phyloP scores from a whole-genome alignment of 176 grass and related monocot genomes.

The Guadua angustifolia region DNA sequence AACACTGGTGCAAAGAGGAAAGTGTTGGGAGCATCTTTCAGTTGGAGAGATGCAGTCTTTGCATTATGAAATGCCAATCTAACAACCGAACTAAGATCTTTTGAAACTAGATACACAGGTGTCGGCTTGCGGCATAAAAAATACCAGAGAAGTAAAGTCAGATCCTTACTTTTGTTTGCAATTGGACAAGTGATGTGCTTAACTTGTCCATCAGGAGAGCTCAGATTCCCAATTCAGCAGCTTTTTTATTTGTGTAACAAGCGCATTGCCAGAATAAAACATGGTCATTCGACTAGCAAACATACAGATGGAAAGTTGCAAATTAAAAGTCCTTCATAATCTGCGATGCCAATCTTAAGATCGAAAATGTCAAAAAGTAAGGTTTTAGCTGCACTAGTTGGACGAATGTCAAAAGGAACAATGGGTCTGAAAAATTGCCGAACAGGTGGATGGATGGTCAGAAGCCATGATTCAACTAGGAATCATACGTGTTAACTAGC shows the following conservation, averaged over 20 bases:
- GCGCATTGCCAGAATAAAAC: too few species aligned
- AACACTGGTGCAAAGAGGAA: not conserved
- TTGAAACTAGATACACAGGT: not conserved
- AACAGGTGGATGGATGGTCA: conserved; percentile 52
- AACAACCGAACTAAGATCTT: conserved; percentile 3
- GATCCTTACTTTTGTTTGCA: too few species aligned
- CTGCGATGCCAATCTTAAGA: too few species aligned
- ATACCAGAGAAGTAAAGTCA: too few species aligned
- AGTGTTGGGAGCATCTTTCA: conserved; percentile 9
- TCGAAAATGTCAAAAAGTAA: not conserved
- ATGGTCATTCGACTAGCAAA: too few species aligned
- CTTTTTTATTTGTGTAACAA: too few species aligned
- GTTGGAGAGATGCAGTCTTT: conserved; percentile 15
- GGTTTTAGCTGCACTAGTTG: not conserved
- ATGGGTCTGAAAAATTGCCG: not conserved
- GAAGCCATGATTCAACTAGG: conserved; percentile 13
- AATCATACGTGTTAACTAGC: conserved; percentile 8
- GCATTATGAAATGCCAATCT: not conserved
- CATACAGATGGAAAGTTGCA: too few species aligned
- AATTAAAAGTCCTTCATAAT: too few species aligned
- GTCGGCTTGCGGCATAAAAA: not conserved
- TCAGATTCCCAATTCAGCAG: too few species aligned
- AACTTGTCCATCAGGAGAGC: too few species aligned
- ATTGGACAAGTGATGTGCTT: not conserved
- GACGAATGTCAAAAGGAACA: conserved; percentile 45